Percentiles rank a stretch among this genome's conserved stretches.
Conservation (phyloP, 768 basidiomycete species). For the Boletus rex-veris region DNA sequence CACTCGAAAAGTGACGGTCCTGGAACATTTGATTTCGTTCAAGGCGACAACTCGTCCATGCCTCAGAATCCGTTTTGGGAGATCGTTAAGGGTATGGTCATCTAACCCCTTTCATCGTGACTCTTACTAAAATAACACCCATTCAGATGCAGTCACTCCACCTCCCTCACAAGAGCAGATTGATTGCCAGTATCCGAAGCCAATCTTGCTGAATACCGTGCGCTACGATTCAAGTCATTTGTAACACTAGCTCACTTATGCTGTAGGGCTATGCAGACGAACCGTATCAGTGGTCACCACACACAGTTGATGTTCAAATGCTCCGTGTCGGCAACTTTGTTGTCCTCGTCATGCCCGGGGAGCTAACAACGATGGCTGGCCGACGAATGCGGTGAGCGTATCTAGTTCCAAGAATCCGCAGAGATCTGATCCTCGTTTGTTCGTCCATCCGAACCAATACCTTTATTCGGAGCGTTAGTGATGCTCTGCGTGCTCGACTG, state of each 20-base stretch:
- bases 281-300: conserved; percentile 75
- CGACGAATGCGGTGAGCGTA: conserved; percentile 60
- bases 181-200: conserved; percentile 74
- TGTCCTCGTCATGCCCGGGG: conserved; percentile 72
- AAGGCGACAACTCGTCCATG: conserved; percentile 62
- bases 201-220: conserved; percentile 67
- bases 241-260: conserved; percentile 17
- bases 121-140: not conserved
- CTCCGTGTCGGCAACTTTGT: conserved; percentile 74
- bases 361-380: conserved; percentile 81
- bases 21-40: conserved; percentile 73
- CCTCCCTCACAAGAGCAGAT: conserved; percentile 56
- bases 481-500: conserved; percentile 62
- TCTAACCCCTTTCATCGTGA: not conserved
- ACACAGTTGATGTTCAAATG: conserved; percentile 73
- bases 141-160: conserved; percentile 49
- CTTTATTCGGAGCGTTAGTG: conserved; percentile 35
- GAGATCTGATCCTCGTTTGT: conserved; percentile 4
- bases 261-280: conserved; percentile 55
- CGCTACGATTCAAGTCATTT: not conserved
- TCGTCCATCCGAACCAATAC: not conserved
- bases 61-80: conserved; percentile 80
- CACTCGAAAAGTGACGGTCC: conserved; percentile 53
- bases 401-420: not conserved
- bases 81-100: conserved; percentile 58